Evolutionary conservation across 2,329 filamentous ascomycete species (phyloP), one percentile per base, ranked within the genome.

Genomic region (Scytalidium lignicola): DNA sequence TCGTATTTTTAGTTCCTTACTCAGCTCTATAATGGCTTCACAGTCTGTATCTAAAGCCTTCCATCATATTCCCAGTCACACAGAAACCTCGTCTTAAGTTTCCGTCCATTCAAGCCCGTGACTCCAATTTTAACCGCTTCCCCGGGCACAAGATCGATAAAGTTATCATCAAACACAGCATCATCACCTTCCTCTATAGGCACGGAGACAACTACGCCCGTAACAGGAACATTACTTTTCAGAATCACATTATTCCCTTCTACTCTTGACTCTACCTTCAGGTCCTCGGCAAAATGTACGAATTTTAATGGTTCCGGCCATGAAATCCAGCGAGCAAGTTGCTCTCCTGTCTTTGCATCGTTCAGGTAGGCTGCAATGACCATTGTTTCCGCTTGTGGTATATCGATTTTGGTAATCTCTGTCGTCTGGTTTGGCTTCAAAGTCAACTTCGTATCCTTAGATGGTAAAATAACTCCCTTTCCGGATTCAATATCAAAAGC

Each of bases 251-350:
- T 37, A 57, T 62, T 10, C 55, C 64, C 6, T n/a, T 45, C 43
- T 18, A 50, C 41, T 19, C 18, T 43, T 0, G 80, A 62, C 54
- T 67, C 62, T 13, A 72, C 70, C 50, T 63, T 65, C 9, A 83
- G 66, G 23, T 68, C 57, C 61, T 74, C 72, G 51, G 73, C 70
- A 43, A 86, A 67, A 58, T 82, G 79, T 20, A 84, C 61, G 51
- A 85, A 83, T 70, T 86, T 87, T 53, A 87, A 69, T 21, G 84
- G 84, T 61, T 87, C 82, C 0, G 83, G 82, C 83, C 84, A 87
- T 66, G 84, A 84, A 59, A 86, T 76, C 53, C 79, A 79, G 28
- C 83, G 71, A 3, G 83, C 81, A 15, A 84, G 63, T 57, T 78
- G 74, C 51, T 66, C 67, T 22, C 72, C 78, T 18, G 71, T 61